Evolutionary conservation across 2,329 filamentous ascomycete species (phyloP).

Genomic region (Penicillium sp.): DNA sequence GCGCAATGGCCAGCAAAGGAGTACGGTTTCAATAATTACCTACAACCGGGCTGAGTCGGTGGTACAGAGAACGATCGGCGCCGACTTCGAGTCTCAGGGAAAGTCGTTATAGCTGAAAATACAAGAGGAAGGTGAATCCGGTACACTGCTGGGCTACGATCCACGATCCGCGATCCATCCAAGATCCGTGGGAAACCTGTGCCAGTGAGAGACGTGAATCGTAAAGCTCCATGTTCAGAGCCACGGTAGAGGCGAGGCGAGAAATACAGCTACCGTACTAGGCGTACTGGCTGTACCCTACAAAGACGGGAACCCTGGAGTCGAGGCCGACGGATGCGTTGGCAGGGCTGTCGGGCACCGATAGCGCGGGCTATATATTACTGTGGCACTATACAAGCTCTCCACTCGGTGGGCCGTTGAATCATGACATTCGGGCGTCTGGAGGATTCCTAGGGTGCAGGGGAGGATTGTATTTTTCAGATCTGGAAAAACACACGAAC

Average conservation of each 20-base stretch:
- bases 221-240: conserved; percentile 1
- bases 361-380: conserved; percentile 1
- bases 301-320: not conserved
- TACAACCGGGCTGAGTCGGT: conserved; percentile 2
- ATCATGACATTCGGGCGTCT: not conserved
- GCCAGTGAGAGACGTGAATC: conserved; percentile 2
- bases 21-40: conserved; percentile 4
- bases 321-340: conserved; percentile 16
- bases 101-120: not conserved
- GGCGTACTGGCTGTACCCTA: not conserved
- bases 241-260: conserved; percentile 9
- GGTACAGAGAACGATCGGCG: conserved; percentile 5
- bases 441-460: too few relatives aligned
- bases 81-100: not conserved
- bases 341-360: conserved; percentile 19
- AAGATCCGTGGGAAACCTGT: too few relatives aligned
- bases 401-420: not conserved
- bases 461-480: not conserved
- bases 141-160: not conserved
- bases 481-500: not conserved
- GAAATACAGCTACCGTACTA: conserved; percentile 1
- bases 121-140: not conserved
- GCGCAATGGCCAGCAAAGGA: not conserved
- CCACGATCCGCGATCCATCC: not conserved
- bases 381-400: not conserved